Conservation (phyloP, 345 rosid genomes). For the Melaleuca alternifolia region DNA sequence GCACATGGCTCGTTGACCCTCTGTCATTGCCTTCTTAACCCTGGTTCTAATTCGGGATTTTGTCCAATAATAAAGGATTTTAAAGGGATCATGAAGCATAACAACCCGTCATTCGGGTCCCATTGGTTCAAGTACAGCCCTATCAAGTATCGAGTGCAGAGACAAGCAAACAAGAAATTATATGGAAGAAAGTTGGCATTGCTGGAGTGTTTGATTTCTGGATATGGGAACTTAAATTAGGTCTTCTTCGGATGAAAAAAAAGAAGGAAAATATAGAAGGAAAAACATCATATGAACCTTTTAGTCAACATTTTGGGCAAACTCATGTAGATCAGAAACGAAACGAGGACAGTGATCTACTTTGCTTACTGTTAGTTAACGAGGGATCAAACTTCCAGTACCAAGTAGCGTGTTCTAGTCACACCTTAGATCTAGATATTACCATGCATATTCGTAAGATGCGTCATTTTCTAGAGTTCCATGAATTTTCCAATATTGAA, state of each 20-base stretch:
- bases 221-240: background rate
- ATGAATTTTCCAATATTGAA: background rate
- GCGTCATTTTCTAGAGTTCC: background rate
- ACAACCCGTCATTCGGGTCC: background rate
- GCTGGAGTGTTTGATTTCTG: background rate
- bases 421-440: background rate
- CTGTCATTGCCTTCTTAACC: background rate
- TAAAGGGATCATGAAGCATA: background rate
- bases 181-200: background rate
- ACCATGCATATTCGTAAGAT: background rate
- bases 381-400: background rate
- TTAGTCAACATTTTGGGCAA: background rate
- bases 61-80: background rate
- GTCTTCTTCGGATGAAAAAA: background rate
- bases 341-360: background rate
- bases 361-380: background rate
- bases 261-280: background rate
- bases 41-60: background rate
- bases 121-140: background rate
- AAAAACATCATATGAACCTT: background rate
- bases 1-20: slow-evolving; percentile 2
- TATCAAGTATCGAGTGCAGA: background rate
- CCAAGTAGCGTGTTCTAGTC: background rate
- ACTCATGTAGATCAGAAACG: background rate
- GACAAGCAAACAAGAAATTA: background rate